Conservation (phyloP, 2,329 filamentous ascomycete genomes). For the Penicillium sp. region DNA sequence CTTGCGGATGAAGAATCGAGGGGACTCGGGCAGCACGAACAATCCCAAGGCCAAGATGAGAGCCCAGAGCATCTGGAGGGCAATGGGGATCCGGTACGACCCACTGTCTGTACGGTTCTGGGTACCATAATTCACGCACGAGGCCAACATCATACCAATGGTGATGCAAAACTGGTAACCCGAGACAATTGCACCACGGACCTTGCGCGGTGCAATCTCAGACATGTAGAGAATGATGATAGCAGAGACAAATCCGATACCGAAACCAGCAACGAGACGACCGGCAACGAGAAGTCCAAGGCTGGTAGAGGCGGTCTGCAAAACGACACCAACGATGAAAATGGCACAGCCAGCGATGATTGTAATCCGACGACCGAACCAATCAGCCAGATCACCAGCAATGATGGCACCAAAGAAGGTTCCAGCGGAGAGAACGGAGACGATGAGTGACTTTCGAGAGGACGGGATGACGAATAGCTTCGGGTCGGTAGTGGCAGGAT, state of each 20-base stretch:
- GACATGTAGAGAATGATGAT: constrained; percentile 87
- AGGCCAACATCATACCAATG: constrained; percentile 72
- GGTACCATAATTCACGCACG: constrained; percentile 71
- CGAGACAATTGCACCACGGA: constrained; percentile 76
- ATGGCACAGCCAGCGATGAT: constrained; percentile 70
- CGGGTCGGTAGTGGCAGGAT: constrained; percentile 29
- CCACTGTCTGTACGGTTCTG: constrained; percentile 61
- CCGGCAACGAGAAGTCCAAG: constrained; percentile 68
- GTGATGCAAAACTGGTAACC: constrained; percentile 84
- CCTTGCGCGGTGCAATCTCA: constrained; percentile 71
- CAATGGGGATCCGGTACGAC: constrained; percentile 79
- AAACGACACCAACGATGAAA: constrained; percentile 67
- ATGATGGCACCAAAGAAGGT: constrained; percentile 79
- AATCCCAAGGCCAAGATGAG: constrained; percentile 71
- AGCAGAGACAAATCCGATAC: constrained; percentile 78
- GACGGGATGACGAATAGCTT: constrained; percentile 47
- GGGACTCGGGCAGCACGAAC: constrained; percentile 77
- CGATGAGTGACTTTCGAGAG: constrained; percentile 61
- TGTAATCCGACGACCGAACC: constrained; percentile 63
- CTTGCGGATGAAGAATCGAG: constrained; percentile 81
- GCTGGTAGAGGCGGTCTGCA: constrained; percentile 61
- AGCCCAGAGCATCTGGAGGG: constrained; percentile 77
- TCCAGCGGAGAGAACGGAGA: constrained; percentile 73
- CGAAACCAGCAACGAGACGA: constrained; percentile 72
- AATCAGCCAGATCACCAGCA: constrained; percentile 74